Base-by-base conservation (phyloP, 164 flowering plant species). In the Piper longum region DNA sequence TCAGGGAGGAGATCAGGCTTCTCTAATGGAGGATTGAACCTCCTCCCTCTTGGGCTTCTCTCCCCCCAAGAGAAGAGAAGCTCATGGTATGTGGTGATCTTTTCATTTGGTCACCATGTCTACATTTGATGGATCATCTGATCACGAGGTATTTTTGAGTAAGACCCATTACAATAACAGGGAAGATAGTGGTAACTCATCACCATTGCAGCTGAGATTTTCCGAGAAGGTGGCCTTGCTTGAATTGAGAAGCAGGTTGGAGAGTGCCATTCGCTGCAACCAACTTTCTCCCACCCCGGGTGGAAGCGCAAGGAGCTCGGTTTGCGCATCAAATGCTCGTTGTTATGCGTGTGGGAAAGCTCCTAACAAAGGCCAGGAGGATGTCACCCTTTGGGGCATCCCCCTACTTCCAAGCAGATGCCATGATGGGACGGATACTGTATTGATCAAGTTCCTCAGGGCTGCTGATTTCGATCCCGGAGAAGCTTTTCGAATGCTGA, bases 371-470 rank as follows among this genome's bases (percentile, higher is more conserved):
- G 52, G 71, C 54, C 45, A 70, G 1, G 60, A 39, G 52, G 74
- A 74, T 16, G 62, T 81, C n/a, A 62, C 70, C 18, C 66, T 86
- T 0, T 84, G 91, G 88, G 87, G 87, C 4, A 76, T 86, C 12
- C 87, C 86, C 8, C 69, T 86, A 17, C 63, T 81, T 41, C 84
- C 87, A 3, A 76, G 81, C n/a, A 71, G 71, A 65, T 79, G 76
- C 36, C 76, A 78, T 63, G 76, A 72, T 17, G 77, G 79, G 6
- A 78, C 82, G 0, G 81, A 86, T 59, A 36, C 66, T 2, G 63
- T 86, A 56, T 75, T 86, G 11, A 9, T 76, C 57, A 82, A 86
- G 43, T 84, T 86, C 71, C 71, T 84, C 42, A 74, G 66, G 65
- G 85, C 88, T 1, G 79, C 69, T 61, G 79, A 76, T 18, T 80